These are phyloP conservation scores for Ligustrum vulgare DNA, from an alignment of 257 asterid species.

Conservation along the genomic window DNA sequence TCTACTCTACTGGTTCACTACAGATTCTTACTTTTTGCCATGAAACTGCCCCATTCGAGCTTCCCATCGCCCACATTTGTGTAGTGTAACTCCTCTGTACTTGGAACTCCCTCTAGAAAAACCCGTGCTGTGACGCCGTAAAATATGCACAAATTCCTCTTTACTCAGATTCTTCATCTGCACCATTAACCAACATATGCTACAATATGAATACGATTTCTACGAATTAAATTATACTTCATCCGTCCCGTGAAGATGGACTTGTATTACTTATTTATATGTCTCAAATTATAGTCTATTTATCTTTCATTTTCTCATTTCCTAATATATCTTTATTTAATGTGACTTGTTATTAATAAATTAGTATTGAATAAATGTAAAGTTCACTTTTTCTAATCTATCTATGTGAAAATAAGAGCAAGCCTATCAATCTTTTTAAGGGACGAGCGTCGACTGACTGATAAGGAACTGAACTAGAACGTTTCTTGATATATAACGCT, in stretches of 20 bases:
- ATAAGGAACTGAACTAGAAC: neutral
- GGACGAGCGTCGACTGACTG: neutral
- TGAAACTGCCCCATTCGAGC: conserved; percentile 72
- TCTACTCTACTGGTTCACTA: neutral
- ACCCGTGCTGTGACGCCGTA: conserved; percentile 64
- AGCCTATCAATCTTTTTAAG: too few species aligned
- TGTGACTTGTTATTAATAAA: too few species aligned
- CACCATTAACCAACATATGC: neutral
- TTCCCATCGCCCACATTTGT: conserved; percentile 72
- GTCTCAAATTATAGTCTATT: too few species aligned
- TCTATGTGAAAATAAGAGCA: too few species aligned
- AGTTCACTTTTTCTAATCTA: too few species aligned
- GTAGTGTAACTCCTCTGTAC: conserved; percentile 65
- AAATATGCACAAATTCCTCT: conserved; percentile 57
- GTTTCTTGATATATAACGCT: neutral
- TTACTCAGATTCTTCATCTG: conserved; percentile 47
- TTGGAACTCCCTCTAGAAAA: conserved; percentile 65
- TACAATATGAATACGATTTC: neutral
- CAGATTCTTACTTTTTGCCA: conserved; percentile 48
- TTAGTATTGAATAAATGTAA: too few species aligned
- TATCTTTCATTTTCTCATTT: too few species aligned
- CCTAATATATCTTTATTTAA: too few species aligned
- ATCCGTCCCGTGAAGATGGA: too few species aligned
- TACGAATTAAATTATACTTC: too few species aligned
- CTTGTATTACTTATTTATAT: too few species aligned